Evolutionary conservation across 176 grass and related monocot species (phyloP).

Genomic region (Miscanthus lutarioriparius): DNA sequence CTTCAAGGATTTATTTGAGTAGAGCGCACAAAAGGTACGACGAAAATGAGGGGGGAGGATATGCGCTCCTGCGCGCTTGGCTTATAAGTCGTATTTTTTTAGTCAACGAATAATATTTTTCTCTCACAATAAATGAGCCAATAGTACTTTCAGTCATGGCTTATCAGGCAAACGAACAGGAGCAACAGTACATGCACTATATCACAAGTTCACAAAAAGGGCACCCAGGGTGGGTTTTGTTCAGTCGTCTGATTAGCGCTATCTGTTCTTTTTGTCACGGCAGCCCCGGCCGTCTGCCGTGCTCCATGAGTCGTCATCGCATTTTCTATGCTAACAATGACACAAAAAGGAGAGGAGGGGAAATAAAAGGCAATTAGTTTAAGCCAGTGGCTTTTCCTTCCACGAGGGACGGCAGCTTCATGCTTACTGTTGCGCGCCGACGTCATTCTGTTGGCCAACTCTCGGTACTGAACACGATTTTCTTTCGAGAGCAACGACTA

Average conservation of each 20-base stretch:
- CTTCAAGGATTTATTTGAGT: not conserved
- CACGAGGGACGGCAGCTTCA: not conserved
- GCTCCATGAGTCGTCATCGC: not conserved
- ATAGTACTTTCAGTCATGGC: no score
- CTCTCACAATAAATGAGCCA: no score
- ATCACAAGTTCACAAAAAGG: not conserved
- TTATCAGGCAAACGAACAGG: not conserved
- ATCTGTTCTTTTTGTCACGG: conserved; percentile 14
- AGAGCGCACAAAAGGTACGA: not conserved
- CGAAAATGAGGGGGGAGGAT: not conserved
- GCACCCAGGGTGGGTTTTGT: not conserved
- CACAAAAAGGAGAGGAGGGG: not conserved
- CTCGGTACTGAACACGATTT: not conserved
- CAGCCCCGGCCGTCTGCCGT: not conserved
- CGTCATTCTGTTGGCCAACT: not conserved
- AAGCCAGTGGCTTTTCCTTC: not conserved
- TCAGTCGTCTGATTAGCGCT: not conserved
- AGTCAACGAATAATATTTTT: no score
- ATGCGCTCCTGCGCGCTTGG: no score
- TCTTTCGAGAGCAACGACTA: conserved; percentile 3
- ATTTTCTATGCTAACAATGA: not conserved
- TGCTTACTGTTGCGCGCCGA: not conserved
- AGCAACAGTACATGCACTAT: not conserved
- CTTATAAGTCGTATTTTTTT: no score
- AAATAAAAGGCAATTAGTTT: not conserved